Evolutionary conservation across 2,329 filamentous ascomycete genomes (phyloP).

Genomic region (Sporothrix sp.): DNA sequence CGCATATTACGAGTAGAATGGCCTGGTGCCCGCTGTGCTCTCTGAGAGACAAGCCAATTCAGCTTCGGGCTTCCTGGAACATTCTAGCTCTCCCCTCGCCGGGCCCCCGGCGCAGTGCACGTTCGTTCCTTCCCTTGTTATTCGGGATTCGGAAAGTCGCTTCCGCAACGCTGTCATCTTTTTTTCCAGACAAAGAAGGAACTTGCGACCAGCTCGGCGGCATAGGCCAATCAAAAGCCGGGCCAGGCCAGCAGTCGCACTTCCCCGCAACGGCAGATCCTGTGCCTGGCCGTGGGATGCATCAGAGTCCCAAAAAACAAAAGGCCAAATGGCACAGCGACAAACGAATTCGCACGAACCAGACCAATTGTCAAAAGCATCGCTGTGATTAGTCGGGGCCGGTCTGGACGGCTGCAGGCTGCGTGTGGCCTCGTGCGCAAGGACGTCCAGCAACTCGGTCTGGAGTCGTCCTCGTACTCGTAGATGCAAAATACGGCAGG

Average conservation of each 20-base stretch:
- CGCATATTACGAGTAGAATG: neutral
- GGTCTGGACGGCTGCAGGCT: too few species aligned
- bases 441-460: too few species aligned
- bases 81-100: slow-evolving; percentile 1
- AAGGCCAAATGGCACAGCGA: neutral
- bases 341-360: neutral
- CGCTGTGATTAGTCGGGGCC: neutral
- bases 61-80: neutral
- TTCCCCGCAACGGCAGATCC: neutral
- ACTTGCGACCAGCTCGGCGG: neutral
- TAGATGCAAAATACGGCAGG: too few species aligned
- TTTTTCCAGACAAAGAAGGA: neutral
- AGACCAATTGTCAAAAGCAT: neutral
- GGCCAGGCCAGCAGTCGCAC: neutral
- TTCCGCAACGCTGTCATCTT: neutral
- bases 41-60: neutral
- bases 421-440: too few species aligned
- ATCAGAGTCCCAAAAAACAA: neutral
- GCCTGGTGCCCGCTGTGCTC: too few species aligned
- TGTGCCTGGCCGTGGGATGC: neutral
- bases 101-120: too few species aligned
- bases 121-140: neutral
- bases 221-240: neutral
- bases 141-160: slow-evolving; percentile 5
- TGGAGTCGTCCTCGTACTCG: too few species aligned